phyloP scores from a whole-genome alignment of 2,329 filamentous ascomycete species.

The Arthrocladium fulminans region DNA sequence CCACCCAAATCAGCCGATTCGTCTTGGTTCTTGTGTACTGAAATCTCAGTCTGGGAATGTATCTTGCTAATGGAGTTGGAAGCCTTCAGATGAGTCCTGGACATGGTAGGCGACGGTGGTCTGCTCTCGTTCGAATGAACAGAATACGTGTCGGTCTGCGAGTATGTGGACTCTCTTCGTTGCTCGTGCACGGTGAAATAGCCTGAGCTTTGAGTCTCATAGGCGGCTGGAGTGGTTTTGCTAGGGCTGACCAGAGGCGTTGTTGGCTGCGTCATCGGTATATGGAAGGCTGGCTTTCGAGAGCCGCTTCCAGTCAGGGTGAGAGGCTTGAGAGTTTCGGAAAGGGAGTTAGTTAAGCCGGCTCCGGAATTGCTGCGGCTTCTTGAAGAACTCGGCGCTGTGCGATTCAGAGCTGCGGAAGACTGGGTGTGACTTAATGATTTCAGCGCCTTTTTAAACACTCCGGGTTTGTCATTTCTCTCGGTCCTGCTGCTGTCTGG shows the following conservation, averaged over 20 bases:
- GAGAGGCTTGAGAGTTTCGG: constrained; percentile 4
- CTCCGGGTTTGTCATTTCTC: constrained; percentile 17
- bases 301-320: constrained; percentile 6
- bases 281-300: constrained; percentile 5
- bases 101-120: constrained; percentile 32
- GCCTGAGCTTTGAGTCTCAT: constrained; percentile 22
- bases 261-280: constrained; percentile 10
- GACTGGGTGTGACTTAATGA: constrained; percentile 21
- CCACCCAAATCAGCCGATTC: constrained; percentile 20
- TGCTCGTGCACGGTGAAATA: constrained; percentile 32
- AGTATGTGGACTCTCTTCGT: constrained; percentile 32
- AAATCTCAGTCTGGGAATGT: constrained; percentile 34
- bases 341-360: neutral
- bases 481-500: constrained; percentile 1
- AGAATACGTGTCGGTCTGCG: constrained; percentile 37
- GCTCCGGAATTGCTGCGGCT: constrained; percentile 2
- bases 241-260: constrained; percentile 18
- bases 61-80: constrained; percentile 35
- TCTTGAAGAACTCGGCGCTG: neutral
- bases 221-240: neutral
- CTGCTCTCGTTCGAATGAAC: constrained; percentile 28
- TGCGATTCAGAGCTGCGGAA: constrained; percentile 14
- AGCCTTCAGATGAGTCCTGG: constrained; percentile 34
- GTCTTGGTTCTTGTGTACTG: constrained; percentile 26
- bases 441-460: constrained; percentile 21